A percentile compares a stretch with the other conserved stretches of the same genome.
phyloP scores from a whole-genome alignment of 306 rosid species.

The Datisca glomerata region DNA sequence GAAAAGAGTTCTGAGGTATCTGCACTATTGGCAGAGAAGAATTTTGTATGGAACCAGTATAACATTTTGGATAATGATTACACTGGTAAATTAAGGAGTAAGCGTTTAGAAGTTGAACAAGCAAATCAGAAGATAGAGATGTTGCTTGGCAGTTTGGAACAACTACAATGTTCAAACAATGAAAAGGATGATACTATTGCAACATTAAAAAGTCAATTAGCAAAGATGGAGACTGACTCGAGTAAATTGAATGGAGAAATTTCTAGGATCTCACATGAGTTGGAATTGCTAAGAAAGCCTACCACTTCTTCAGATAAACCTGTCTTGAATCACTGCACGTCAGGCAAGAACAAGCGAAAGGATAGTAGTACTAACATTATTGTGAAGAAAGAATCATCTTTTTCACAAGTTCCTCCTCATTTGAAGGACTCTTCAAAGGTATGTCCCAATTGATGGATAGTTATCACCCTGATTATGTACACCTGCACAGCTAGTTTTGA shows the following conservation, averaged over 20 bases:
- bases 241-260: slow-evolving; percentile 43
- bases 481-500: too few species aligned
- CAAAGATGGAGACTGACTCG: slow-evolving; percentile 37
- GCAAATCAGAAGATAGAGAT: neutral
- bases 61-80: neutral
- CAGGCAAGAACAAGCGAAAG: slow-evolving; percentile 16
- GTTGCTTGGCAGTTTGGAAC: neutral
- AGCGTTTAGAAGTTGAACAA: slow-evolving; percentile 32
- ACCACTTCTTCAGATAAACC: slow-evolving; percentile 32
- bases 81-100: neutral
- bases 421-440: slow-evolving; percentile 31
- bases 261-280: slow-evolving; percentile 33
- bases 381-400: slow-evolving; percentile 32
- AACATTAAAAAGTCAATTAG: slow-evolving; percentile 32
- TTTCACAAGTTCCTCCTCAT: slow-evolving; percentile 16
- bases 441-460: neutral
- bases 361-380: slow-evolving; percentile 19
- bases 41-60: neutral
- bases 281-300: slow-evolving; percentile 39
- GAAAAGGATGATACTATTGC: slow-evolving; percentile 49
- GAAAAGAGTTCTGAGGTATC: slow-evolving; percentile 46
- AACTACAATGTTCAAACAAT: slow-evolving; percentile 34
- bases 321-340: slow-evolving; percentile 32
- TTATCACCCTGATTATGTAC: too few species aligned
- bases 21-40: slow-evolving; percentile 33